A percentile compares a stretch with the other conserved stretches of the same genome.
phyloP scores from a whole-genome alignment of 2,329 filamentous ascomycete genomes.

The Septoria linicola region DNA sequence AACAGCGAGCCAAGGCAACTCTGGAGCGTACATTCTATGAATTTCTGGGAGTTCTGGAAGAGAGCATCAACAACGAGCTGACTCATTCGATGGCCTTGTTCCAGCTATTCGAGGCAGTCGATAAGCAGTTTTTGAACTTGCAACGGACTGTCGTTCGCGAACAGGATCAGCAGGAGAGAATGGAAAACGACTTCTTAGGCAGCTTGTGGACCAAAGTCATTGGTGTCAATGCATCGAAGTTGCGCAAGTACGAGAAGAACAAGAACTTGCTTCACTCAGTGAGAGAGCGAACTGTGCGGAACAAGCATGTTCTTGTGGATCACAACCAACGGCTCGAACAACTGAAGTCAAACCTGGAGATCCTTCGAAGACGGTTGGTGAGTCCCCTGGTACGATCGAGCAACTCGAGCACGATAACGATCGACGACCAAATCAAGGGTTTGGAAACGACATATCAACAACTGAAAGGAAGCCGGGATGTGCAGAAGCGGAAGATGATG shows the following conservation, averaged over 20 bases:
- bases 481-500: conserved; percentile 54
- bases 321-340: conserved; percentile 82
- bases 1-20: conserved; percentile 75
- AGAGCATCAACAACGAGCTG: conserved; percentile 81
- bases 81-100: conserved; percentile 78
- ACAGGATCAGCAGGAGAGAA: conserved; percentile 73
- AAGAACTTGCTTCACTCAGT: conserved; percentile 74
- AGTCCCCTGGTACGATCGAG: conserved; percentile 75
- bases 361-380: conserved; percentile 77
- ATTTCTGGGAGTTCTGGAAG: conserved; percentile 82
- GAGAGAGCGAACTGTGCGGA: conserved; percentile 76
- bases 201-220: conserved; percentile 84
- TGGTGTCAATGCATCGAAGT: conserved; percentile 68
- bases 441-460: conserved; percentile 77
- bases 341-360: conserved; percentile 83
- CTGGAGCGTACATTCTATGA: conserved; percentile 86
- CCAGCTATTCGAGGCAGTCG: conserved; percentile 85
- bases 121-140: conserved; percentile 85
- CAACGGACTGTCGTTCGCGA: conserved; percentile 83
- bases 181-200: conserved; percentile 77
- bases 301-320: conserved; percentile 82
- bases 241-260: conserved; percentile 94
- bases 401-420: conserved; percentile 65
- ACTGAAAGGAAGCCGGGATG: conserved; percentile 70
- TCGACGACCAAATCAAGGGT: conserved; percentile 83